Percentiles rank a stretch among this genome's conserved stretches.
phyloP scores from a whole-genome alignment of 768 basidiomycete species.

The Amanita thiersii region DNA sequence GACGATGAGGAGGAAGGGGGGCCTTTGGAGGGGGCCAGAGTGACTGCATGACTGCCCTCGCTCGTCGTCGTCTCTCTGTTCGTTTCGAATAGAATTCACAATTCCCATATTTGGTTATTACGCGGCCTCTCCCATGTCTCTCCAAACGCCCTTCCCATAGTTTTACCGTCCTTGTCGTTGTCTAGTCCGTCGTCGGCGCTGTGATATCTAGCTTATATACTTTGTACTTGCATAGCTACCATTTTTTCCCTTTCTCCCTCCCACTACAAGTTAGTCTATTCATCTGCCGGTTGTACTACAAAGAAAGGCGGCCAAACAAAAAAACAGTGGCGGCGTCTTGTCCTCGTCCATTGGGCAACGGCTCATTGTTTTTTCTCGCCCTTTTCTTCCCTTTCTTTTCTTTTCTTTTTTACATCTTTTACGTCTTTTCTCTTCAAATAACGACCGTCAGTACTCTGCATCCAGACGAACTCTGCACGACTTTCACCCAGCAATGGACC shows the following conservation, averaged over 20 bases:
- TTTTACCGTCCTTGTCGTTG: too few relatives aligned
- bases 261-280: slow-evolving; percentile 14
- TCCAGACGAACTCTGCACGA: slow-evolving; percentile 19
- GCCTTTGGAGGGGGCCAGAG: slow-evolving; percentile 61
- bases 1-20: slow-evolving; percentile 66
- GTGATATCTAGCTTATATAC: too few relatives aligned
- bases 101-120: too few relatives aligned
- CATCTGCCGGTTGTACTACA: slow-evolving; percentile 9
- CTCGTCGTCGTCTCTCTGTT: too few relatives aligned
- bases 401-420: slow-evolving; percentile 22
- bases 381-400: slow-evolving; percentile 23
- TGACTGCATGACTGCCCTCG: slow-evolving; percentile 8
- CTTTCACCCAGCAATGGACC: slow-evolving; percentile 34
- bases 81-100: too few relatives aligned
- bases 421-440: slow-evolving; percentile 19
- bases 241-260: not conserved
- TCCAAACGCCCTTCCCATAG: too few relatives aligned
- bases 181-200: too few relatives aligned
- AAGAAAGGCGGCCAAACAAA: slow-evolving; percentile 13
- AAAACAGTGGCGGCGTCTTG: slow-evolving; percentile 18
- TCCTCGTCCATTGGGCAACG: slow-evolving; percentile 19
- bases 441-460: slow-evolving; percentile 16
- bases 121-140: too few relatives aligned
- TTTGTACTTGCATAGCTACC: not conserved
- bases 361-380: slow-evolving; percentile 25